A percentile compares a stretch with the other conserved stretches of the same genome.
These are phyloP conservation scores for Rhynchosporium graminicola DNA, from an alignment of 2,329 filamentous ascomycete genomes.

Conservation along the genomic window DNA sequence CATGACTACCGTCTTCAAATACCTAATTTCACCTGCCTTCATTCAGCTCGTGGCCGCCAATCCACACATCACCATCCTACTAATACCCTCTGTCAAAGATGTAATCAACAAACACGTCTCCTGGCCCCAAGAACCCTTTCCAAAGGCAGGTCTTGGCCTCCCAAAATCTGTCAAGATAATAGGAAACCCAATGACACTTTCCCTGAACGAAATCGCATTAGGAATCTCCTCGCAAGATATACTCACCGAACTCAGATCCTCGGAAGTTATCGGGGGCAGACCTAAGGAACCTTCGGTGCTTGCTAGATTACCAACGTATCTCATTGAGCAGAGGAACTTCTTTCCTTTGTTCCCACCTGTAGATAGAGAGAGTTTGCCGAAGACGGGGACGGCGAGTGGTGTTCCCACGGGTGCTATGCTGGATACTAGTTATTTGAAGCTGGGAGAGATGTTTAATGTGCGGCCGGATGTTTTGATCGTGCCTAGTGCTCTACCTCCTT, in stretches of 20 bases:
- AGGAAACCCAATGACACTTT: conserved; percentile 87
- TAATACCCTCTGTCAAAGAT: conserved; percentile 82
- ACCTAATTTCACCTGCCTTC: conserved; percentile 74
- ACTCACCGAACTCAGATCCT: conserved; percentile 75
- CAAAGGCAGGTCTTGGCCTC: conserved; percentile 71
- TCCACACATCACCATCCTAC: conserved; percentile 77
- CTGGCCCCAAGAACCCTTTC: conserved; percentile 78
- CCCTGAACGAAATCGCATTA: conserved; percentile 82
- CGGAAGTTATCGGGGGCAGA: conserved; percentile 65
- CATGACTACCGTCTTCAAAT: conserved; percentile 79
- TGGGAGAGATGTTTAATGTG: conserved; percentile 88
- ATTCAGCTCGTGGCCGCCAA: conserved; percentile 69
- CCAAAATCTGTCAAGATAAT: conserved; percentile 76
- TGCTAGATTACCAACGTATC: conserved; percentile 69
- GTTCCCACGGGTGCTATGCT: conserved; percentile 73
- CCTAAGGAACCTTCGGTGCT: conserved; percentile 48
- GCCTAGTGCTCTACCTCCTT: conserved; percentile 81
- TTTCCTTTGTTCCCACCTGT: conserved; percentile 85
- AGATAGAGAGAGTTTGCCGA: conserved; percentile 66
- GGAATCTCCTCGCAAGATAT: conserved; percentile 83
- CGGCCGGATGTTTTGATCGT: conserved; percentile 81
- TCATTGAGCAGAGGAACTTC: conserved; percentile 90
- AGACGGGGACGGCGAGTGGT: conserved; percentile 60
- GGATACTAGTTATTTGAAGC: conserved; percentile 80
- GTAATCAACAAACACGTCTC: conserved; percentile 79